Base-by-base conservation (phyloP, 495 filamentous ascomycete genomes). In the Xylaria acuta region DNA sequence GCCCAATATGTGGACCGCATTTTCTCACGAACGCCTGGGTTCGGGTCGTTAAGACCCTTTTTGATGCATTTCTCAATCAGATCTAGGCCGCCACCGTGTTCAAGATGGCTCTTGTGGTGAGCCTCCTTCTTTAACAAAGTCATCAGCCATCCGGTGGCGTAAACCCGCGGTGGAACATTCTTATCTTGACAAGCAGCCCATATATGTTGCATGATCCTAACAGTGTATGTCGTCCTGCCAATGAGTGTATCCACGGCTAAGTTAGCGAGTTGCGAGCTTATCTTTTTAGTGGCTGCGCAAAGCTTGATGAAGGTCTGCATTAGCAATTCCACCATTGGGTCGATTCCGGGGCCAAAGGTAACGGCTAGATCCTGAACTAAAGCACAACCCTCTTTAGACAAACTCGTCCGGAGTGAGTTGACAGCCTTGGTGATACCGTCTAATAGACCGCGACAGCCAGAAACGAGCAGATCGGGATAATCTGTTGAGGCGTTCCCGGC, bases 391-490 rank as follows among this genome's bases (percentile, higher is more conserved):
- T 92, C 92, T 36, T 92, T 94, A 3, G 92, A 95, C 60, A 97
- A 84, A 54, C 94, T 98, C 1, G 97, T 98, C 72, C 97, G 87
- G 45, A 98, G 85, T 1, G 96, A 97, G 77, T 88, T 92, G 54
- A 92, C 88, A 8, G 91, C 92, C 78, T 97, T 98, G 75, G 98
- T 86, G 54, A 98, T 95, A 63, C 94, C 94, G 77, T 98, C 96
- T 22, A 97, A 82, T 7, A 96, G 81, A 16, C 83, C 84, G 72
- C 95, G 94, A 40, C 97, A 87, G 59, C 88, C 88, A 14, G 86
- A 82, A 25, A 95, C 70, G 74, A 92, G 97, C 3, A 86, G 82
- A 43, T 89, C 87, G 30, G 88, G 86, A 75, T 91, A 97, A 60
- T 96, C 92, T 22, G 89, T 87, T 8, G 92, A 90, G 6, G 91